Conservation (phyloP, 2,329 filamentous ascomycete genomes). For the Sclerotinia glacialis region DNA sequence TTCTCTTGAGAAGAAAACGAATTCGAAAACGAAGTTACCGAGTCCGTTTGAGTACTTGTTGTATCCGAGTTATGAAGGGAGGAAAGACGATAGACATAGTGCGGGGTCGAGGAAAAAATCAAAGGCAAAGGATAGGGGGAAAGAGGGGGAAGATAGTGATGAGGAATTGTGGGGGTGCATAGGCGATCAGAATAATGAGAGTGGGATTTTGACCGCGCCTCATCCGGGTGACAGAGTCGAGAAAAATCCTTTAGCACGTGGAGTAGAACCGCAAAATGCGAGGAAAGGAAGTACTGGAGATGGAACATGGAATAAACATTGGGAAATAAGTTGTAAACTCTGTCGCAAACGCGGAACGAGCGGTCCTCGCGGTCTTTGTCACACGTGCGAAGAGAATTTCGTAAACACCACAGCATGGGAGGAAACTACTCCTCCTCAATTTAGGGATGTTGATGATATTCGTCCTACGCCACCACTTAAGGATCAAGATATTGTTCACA, state of each 20-base stretch:
- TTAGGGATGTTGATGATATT: not conserved
- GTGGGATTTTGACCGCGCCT: not conserved
- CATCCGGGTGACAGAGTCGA: not conserved
- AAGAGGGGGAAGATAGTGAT: not conserved
- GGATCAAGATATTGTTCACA: not conserved
- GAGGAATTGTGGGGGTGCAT: constrained; percentile 14
- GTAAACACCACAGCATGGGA: not conserved
- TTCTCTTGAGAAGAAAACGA: not conserved
- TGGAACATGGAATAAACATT: not conserved
- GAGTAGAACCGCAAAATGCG: not conserved
- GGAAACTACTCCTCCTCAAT: not conserved
- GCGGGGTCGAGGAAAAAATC: not conserved
- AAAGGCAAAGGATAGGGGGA: not conserved
- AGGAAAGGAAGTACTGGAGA: not conserved
- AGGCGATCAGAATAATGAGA: constrained; percentile 3
- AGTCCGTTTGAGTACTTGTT: constrained; percentile 14
- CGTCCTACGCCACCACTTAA: constrained; percentile 3
- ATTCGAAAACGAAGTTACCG: constrained; percentile 5
- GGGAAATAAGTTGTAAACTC: not conserved
- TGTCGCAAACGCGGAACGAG: not conserved
- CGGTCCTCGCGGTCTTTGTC: not conserved
- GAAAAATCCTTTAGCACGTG: not conserved
- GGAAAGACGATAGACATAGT: not conserved
- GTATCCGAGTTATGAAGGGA: constrained; percentile 10
- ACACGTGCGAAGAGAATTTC: constrained; percentile 1